A percentile compares a stretch with the other conserved stretches of the same genome.
These are phyloP conservation scores for Cucurbita argyrosperma DNA, from an alignment of 306 rosid genomes.

Conservation along the genomic window DNA sequence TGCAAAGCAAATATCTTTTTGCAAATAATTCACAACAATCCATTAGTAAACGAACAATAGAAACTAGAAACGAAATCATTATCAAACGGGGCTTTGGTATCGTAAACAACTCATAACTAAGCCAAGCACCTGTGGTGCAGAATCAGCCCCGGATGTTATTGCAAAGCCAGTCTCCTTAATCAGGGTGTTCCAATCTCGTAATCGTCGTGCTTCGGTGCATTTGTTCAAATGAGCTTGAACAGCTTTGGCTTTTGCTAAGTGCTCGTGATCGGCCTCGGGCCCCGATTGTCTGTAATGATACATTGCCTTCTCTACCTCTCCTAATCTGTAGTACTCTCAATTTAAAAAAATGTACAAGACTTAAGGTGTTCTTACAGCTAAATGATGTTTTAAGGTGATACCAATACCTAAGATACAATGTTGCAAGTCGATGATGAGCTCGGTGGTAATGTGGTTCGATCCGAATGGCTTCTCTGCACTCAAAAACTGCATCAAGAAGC, in stretches of 20 bases:
- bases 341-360: not conserved
- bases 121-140: slow-evolving; percentile 58
- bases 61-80: not conserved
- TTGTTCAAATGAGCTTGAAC: slow-evolving; percentile 45
- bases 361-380: not conserved
- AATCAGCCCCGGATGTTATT: slow-evolving; percentile 53
- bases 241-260: slow-evolving; percentile 44
- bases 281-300: slow-evolving; percentile 75
- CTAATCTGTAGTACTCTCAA: slow-evolving; percentile 34
- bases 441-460: slow-evolving; percentile 74
- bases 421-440: slow-evolving; percentile 81
- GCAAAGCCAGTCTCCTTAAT: slow-evolving; percentile 25
- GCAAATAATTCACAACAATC: not conserved
- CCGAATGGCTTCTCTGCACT: slow-evolving; percentile 76
- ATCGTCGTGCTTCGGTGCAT: slow-evolving; percentile 62
- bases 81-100: not conserved
- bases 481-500: slow-evolving; percentile 72
- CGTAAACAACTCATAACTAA: not conserved
- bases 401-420: slow-evolving; percentile 51
- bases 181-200: slow-evolving; percentile 74
- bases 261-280: slow-evolving; percentile 70
- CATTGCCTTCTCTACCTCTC: slow-evolving; percentile 57
- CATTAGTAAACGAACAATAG: not conserved
- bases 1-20: slow-evolving; percentile 65
- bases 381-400: not conserved